These are phyloP conservation scores for Ceratobasidium sp. DNA, from an alignment of 1,284 basidiomycete species.

Conservation along the genomic window DNA sequence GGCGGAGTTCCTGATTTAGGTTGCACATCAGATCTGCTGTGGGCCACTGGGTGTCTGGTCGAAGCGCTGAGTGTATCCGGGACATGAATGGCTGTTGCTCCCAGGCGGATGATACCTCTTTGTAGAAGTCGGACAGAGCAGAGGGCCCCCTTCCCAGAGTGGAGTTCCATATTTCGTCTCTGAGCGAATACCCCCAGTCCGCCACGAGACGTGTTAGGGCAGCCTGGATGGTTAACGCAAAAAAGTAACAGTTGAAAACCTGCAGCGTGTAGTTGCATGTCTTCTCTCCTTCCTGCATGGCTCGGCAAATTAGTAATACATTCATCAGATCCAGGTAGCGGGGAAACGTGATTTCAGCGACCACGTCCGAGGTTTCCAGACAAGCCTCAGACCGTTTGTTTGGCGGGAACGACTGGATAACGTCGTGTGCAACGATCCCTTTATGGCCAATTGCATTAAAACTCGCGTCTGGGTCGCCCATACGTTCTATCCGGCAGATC, in stretches of 20 bases:
- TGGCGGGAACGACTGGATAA: background rate
- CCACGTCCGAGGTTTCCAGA: constrained; percentile 5
- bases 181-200: background rate
- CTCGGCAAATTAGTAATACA: constrained; percentile 8
- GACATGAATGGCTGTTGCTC: background rate
- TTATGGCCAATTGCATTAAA: constrained; percentile 5
- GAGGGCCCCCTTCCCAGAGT: background rate
- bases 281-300: constrained; percentile 29
- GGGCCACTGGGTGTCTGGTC: background rate
- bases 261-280: constrained; percentile 21
- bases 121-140: background rate
- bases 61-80: constrained; percentile 6
- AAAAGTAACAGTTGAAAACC: constrained; percentile 26
- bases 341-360: background rate
- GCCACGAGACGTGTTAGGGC: background rate
- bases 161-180: background rate
- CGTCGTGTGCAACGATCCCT: constrained; percentile 2
- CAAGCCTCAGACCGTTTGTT: background rate
- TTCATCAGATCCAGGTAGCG: background rate
- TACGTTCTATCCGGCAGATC: constrained; percentile 12
- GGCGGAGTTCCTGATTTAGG: no score
- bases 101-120: background rate
- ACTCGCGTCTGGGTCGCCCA: constrained; percentile 17
- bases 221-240: constrained; percentile 25
- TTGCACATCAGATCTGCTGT: background rate